Conservation (phyloP, 1,284 basidiomycete genomes). For the Cutaneotrichosporon mucoides region DNA sequence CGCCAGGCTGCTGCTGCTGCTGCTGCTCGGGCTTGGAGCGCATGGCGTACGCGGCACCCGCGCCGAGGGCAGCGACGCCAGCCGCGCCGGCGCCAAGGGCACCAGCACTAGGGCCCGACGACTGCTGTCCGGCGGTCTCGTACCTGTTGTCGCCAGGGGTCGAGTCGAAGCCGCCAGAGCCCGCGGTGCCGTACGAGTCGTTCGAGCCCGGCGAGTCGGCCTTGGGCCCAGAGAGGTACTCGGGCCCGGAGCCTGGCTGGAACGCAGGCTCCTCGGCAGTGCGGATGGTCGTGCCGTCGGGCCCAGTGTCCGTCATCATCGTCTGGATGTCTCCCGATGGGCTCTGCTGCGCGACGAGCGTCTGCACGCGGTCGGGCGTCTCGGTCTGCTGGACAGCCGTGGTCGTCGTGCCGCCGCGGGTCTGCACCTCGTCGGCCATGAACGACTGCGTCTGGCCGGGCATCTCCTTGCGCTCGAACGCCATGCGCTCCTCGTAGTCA, state of each 20-base stretch:
- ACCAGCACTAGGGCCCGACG: neutral
- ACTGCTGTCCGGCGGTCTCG: too few species aligned
- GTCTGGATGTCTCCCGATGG: neutral
- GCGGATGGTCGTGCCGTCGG: neutral
- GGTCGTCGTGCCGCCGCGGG: neutral
- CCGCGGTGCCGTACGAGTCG: neutral
- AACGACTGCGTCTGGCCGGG: neutral
- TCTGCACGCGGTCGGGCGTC: neutral
- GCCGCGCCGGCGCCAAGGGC: constrained; percentile 1
- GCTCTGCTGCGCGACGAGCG: neutral
- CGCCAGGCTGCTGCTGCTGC: neutral
- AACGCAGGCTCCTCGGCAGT: neutral
- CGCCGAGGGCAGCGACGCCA: neutral
- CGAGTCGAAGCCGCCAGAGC: neutral
- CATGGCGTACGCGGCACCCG: neutral
- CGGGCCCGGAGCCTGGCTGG: neutral
- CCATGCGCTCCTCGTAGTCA: neutral
- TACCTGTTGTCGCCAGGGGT: too few species aligned
- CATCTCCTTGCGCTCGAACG: neutral
- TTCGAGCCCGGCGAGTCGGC: neutral
- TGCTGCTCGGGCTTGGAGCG: neutral
- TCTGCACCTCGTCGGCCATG: neutral
- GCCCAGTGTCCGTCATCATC: neutral
- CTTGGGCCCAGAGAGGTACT: too few species aligned
- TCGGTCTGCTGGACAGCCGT: neutral